These are phyloP conservation scores for Haplosporangium gracile DNA, from an alignment of 192 early-diverging fungal species.

Conservation along the genomic window DNA sequence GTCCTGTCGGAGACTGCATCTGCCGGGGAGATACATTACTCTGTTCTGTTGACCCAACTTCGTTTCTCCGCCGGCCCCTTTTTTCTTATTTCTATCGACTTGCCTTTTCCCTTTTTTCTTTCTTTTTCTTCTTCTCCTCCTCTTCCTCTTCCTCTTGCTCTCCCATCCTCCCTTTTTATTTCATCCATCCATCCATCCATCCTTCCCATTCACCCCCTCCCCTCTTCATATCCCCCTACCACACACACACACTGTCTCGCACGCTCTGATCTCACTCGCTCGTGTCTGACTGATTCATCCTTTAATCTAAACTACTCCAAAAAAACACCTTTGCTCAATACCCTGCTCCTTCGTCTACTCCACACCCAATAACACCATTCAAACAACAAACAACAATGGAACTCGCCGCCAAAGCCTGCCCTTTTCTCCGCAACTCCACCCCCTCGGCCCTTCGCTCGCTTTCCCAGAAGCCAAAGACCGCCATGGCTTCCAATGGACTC, in stretches of 20 bases:
- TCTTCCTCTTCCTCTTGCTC: neutral
- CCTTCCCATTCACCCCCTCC: neutral
- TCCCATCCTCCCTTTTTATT: neutral
- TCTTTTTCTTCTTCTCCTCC: neutral
- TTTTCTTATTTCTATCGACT: too few relatives aligned
- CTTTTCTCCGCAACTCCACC: conserved; percentile 82
- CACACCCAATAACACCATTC: neutral
- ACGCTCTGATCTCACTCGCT: neutral
- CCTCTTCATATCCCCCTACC: neutral
- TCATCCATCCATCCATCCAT: too few relatives aligned
- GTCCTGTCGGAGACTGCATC: too few relatives aligned
- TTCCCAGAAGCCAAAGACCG: conserved; percentile 47
- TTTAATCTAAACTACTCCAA: neutral
- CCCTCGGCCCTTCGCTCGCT: conserved; percentile 77
- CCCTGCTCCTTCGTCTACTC: neutral
- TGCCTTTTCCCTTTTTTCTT: too few relatives aligned
- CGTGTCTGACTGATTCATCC: neutral
- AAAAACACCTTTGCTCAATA: neutral
- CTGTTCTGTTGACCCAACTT: too few relatives aligned
- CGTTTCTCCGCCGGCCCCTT: too few relatives aligned
- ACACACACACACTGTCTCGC: neutral
- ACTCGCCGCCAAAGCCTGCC: conserved; percentile 70
- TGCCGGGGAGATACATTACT: too few relatives aligned
- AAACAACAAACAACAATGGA: conserved; percentile 30
- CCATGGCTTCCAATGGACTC: conserved; percentile 58